Conservation (phyloP, 352 stramenopile genomes). For the Globisporangium splendens region DNA sequence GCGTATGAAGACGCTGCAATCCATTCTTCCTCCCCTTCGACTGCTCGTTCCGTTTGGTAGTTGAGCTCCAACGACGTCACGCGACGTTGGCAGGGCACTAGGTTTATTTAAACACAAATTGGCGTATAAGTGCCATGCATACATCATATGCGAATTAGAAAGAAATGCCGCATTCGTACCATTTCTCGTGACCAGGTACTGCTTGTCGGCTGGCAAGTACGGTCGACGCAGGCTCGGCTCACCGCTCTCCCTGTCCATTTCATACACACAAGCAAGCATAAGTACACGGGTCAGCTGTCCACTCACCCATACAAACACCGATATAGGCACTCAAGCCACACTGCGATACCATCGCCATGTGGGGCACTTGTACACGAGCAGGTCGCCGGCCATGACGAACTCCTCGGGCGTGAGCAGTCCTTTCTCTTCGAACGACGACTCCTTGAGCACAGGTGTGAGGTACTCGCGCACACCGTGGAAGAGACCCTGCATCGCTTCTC, state of each 20-base stretch:
- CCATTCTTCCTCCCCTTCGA: slow-evolving; percentile 90
- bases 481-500: slow-evolving; percentile 55
- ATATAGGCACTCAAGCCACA: background rate
- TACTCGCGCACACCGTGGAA: slow-evolving; percentile 86
- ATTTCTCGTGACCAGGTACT: slow-evolving; percentile 85
- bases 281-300: no score
- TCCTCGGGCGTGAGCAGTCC: slow-evolving; percentile 96
- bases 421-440: slow-evolving; percentile 91
- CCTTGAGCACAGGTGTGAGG: slow-evolving; percentile 87
- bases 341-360: slow-evolving; percentile 90
- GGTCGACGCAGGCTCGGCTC: slow-evolving; percentile 48
- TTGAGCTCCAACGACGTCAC: slow-evolving; percentile 73
- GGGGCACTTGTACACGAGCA: slow-evolving; percentile 96
- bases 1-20: slow-evolving; percentile 83
- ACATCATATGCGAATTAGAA: no score
- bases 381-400: slow-evolving; percentile 93
- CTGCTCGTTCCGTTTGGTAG: slow-evolving; percentile 64
- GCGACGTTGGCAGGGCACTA: slow-evolving; percentile 85
- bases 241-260: slow-evolving; percentile 53
- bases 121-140: background rate
- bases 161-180: slow-evolving; percentile 18
- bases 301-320: background rate
- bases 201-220: slow-evolving; percentile 83
- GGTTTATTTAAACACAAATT: background rate
- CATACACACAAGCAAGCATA: slow-evolving; percentile 4